Base-by-base conservation (phyloP, 371 early-diverging fungal genomes). In the Vairimorpha necatrix region DNA sequence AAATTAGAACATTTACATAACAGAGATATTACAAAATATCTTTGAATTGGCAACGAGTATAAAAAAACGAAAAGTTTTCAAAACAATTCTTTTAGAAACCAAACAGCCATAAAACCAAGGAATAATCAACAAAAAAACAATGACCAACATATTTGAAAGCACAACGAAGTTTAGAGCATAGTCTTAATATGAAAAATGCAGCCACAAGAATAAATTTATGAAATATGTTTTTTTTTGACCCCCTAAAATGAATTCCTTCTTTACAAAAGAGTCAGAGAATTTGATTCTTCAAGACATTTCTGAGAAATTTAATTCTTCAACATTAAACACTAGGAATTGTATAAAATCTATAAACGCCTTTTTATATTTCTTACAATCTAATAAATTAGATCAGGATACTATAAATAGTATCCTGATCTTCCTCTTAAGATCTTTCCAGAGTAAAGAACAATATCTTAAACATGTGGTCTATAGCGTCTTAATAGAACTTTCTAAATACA, bases 381-480 rank as follows among this genome's bases (percentile, higher is more conserved):
- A 14, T 9, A 56, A 68, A 32, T 28, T 82, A 26, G 33, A 56
- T 14, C 69, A 79, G 47, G 72, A 70, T 50, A 68, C 69, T 24
- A 65, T 81, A 50, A 79, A 80, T 22, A 56, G 58, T 14, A 71
- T 80, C 13, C 71, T 80, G 38, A 62, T 81, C n/a, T 47, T 75
- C 39, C 26, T 84, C 14, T 74, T 84, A 20, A 78, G 72, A 48
- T 78, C 69, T 20, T 80, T 84, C 58, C 74, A 75, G 56, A 69
- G 74, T 0, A 82, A 77, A 42, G 83, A 84, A 26, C 30, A 38
- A 24, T 84, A 84, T 50, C 61, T 84, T 26, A 80, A 79, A 53
- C 38, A 48, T 24, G 30, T 77, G 9, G 60, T 78, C 9, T 84
- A 80, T 48, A 33, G 76, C 30, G 48, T 76, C 11, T 50, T 82